These are phyloP conservation scores for Plasmodium coatneyi DNA, from an alignment of 169 alveolate species.

Conservation along the genomic window DNA sequence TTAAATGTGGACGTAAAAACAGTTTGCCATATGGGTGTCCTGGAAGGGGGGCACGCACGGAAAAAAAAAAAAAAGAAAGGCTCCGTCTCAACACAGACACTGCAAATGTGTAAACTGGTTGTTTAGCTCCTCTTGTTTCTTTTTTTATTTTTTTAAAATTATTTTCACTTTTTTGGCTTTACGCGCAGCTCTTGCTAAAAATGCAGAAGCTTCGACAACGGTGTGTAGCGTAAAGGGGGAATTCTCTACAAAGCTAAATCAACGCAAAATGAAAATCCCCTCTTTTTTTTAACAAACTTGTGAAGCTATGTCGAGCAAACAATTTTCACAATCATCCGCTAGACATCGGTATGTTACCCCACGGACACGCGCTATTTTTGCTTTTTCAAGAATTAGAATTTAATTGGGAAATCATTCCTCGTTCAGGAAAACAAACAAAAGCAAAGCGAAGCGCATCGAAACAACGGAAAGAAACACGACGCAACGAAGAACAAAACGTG, in stretches of 20 bases:
- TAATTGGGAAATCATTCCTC: constrained; percentile 31
- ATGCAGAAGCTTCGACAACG: constrained; percentile 53
- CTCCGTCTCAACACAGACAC: neutral
- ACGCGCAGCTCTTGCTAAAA: constrained; percentile 49
- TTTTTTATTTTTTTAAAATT: neutral
- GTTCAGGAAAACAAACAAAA: constrained; percentile 51
- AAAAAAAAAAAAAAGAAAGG: neutral
- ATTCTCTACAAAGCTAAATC: constrained; percentile 13
- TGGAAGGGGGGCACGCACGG: neutral
- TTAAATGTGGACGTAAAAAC: constrained; percentile 2
- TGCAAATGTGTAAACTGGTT: neutral
- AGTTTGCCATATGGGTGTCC: neutral
- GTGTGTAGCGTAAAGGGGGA: constrained; percentile 34
- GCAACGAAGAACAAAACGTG: neutral
- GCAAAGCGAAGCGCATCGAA: neutral
- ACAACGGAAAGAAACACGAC: neutral
- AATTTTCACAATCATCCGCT: constrained; percentile 14
- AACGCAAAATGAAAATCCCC: constrained; percentile 16
- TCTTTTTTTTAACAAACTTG: constrained; percentile 21
- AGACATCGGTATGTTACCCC: constrained; percentile 7
- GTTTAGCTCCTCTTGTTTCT: neutral
- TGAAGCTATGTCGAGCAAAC: constrained; percentile 22
- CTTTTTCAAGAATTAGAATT: constrained; percentile 44
- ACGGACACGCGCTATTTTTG: constrained; percentile 33
- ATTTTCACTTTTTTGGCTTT: constrained; percentile 30